Conservation (phyloP, 2,329 filamentous ascomycete species). For the Rutstroemia sp. region DNA sequence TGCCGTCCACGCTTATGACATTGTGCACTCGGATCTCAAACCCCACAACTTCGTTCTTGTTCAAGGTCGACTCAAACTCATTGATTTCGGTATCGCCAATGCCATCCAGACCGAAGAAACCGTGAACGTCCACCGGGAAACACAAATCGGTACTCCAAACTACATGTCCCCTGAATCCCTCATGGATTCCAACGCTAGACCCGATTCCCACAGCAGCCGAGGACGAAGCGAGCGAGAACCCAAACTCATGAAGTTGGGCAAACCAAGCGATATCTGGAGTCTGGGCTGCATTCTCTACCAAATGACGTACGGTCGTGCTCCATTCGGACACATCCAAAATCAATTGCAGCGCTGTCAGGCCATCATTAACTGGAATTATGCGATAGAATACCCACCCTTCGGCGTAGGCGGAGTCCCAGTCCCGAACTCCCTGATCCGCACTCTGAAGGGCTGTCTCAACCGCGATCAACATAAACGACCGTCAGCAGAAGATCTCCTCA, state of each 20-base stretch:
- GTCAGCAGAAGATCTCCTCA: conserved; percentile 55
- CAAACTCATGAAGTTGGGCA: conserved; percentile 91
- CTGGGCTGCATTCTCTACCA: conserved; percentile 95
- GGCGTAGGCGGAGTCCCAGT: conserved; percentile 60
- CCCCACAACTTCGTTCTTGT: conserved; percentile 95
- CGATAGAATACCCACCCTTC: conserved; percentile 62
- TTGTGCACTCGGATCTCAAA: conserved; percentile 95
- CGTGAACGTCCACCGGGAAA: conserved; percentile 93
- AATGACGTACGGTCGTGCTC: conserved; percentile 95
- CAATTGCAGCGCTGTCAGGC: conserved; percentile 80
- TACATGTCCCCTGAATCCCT: conserved; percentile 98
- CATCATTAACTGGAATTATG: conserved; percentile 71
- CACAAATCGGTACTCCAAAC: conserved; percentile 91
- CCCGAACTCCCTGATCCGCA: conserved; percentile 50
- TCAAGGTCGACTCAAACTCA: conserved; percentile 83
- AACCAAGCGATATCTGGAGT: conserved; percentile 93
- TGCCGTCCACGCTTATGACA: conserved; percentile 80
- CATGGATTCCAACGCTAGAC: conserved; percentile 68
- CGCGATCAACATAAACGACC: conserved; percentile 56
- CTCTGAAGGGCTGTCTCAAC: conserved; percentile 55
- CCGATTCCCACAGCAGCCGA: conserved; percentile 13
- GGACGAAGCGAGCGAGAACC: conserved; percentile 34
- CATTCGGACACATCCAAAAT: conserved; percentile 87
- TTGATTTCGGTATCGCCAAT: conserved; percentile 97
- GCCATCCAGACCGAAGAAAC: conserved; percentile 94